Evolutionary conservation across 108 stramenopile genomes (phyloP).

Genomic region (Bacterosira constricta): DNA sequence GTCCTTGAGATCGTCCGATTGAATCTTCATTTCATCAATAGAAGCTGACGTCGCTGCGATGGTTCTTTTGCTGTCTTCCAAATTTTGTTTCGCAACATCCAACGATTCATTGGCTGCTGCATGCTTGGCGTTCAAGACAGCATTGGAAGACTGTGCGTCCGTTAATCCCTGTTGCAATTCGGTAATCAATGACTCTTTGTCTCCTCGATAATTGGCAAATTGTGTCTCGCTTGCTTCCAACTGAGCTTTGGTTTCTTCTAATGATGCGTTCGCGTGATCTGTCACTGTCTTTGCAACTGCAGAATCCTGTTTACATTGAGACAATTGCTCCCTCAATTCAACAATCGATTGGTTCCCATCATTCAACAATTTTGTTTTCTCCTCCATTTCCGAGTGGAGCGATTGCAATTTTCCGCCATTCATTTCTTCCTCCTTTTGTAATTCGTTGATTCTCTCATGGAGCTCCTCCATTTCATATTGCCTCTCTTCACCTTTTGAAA

Average conservation of each 20-base stretch:
- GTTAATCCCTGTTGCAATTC: slow-evolving; percentile 21
- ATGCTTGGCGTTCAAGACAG: slow-evolving; percentile 4
- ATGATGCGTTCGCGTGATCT: not conserved
- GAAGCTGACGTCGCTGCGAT: slow-evolving; percentile 9
- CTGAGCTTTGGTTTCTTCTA: slow-evolving; percentile 3
- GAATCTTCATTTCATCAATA: not conserved
- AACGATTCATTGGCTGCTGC: slow-evolving; percentile 3
- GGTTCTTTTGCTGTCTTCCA: not conserved
- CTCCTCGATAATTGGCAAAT: slow-evolving; percentile 1
- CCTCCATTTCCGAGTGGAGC: not conserved
- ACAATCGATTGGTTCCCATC: not conserved
- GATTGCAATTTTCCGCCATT: not conserved
- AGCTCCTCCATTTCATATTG: slow-evolving; percentile 18
- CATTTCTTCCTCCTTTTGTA: slow-evolving; percentile 10
- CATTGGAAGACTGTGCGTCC: slow-evolving; percentile 4
- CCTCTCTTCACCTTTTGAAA: slow-evolving; percentile 18
- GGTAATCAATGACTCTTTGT: slow-evolving; percentile 8
- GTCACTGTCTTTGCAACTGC: slow-evolving; percentile 2
- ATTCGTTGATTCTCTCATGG: slow-evolving; percentile 7
- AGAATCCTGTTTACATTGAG: slow-evolving; percentile 11
- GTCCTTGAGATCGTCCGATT: not conserved
- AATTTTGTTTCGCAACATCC: slow-evolving; percentile 2
- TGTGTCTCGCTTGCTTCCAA: slow-evolving; percentile 31
- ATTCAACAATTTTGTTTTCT: not conserved
- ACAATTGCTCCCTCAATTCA: slow-evolving; percentile 1